Conservation (phyloP, 306 rosid species). For the Casuarina cunninghamiana region DNA sequence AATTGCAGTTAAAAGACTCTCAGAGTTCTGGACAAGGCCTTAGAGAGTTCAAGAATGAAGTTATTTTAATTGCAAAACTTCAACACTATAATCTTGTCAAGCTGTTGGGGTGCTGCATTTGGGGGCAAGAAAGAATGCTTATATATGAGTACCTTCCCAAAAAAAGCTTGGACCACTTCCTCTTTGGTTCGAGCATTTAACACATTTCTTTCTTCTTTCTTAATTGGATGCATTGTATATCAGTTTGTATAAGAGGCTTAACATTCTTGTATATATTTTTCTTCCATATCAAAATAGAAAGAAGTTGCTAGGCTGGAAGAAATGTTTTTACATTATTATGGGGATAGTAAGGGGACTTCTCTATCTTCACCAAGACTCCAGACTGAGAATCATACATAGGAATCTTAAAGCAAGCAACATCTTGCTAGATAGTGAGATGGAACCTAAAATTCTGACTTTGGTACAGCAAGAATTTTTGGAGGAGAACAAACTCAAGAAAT, state of each 20-base stretch:
- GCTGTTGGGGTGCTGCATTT: slow-evolving; percentile 48
- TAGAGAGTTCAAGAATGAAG: slow-evolving; percentile 47
- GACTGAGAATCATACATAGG: slow-evolving; percentile 44
- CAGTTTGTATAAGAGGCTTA: background rate
- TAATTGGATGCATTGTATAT: background rate
- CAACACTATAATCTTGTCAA: slow-evolving; percentile 50
- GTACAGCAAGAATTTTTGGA: slow-evolving; percentile 47
- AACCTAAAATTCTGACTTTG: slow-evolving; percentile 51
- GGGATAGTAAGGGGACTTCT: slow-evolving; percentile 58
- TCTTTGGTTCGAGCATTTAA: slow-evolving; percentile 37
- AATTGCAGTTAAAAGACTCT: slow-evolving; percentile 43
- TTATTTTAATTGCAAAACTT: slow-evolving; percentile 43
- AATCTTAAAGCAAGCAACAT: slow-evolving; percentile 46
- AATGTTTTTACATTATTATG: slow-evolving; percentile 40
- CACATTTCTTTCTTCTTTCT: background rate
- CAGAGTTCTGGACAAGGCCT: slow-evolving; percentile 44
- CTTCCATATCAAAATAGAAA: slow-evolving; percentile 37
- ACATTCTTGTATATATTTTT: background rate
- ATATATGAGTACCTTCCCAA: slow-evolving; percentile 48
- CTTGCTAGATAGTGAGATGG: slow-evolving; percentile 41
- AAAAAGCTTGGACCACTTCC: slow-evolving; percentile 39
- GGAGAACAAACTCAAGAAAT: slow-evolving; percentile 44
- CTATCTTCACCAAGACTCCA: slow-evolving; percentile 58
- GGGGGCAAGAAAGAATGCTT: slow-evolving; percentile 40
- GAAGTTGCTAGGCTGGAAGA: slow-evolving; percentile 41